phyloP scores from a whole-genome alignment of 1,139 yeast species.

The Chernovozyma sophiae-reginae region DNA sequence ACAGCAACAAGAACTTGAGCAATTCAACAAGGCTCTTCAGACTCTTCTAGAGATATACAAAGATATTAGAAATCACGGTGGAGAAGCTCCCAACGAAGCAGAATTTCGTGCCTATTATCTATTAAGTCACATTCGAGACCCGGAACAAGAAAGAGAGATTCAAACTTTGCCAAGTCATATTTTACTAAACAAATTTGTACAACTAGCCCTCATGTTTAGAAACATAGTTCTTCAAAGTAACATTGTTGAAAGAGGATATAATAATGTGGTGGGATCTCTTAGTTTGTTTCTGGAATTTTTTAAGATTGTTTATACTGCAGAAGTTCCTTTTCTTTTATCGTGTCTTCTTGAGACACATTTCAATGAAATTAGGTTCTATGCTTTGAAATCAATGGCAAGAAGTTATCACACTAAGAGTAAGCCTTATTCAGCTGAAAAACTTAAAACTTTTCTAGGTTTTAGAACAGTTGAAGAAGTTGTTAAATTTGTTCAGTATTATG shows the following conservation, averaged over 20 bases:
- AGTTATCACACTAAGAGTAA: slow-evolving; percentile 70
- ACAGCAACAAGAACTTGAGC: slow-evolving; percentile 93
- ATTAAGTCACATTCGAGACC: slow-evolving; percentile 75
- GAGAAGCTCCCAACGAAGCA: slow-evolving; percentile 76
- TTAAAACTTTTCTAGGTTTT: slow-evolving; percentile 60
- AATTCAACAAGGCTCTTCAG: slow-evolving; percentile 86
- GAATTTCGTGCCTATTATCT: slow-evolving; percentile 90
- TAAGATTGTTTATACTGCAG: slow-evolving; percentile 36
- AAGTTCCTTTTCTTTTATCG: slow-evolving; percentile 58
- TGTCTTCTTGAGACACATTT: slow-evolving; percentile 79
- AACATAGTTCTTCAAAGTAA: slow-evolving; percentile 63
- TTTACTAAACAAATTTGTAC: slow-evolving; percentile 54
- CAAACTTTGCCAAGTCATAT: slow-evolving; percentile 64
- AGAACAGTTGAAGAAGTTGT: slow-evolving; percentile 51
- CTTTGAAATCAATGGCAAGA: slow-evolving; percentile 63
- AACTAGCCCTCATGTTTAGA: slow-evolving; percentile 67
- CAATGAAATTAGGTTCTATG: slow-evolving; percentile 74
- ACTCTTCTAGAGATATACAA: slow-evolving; percentile 85
- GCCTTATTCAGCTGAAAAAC: slow-evolving; percentile 49
- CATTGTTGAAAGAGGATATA: slow-evolving; percentile 53
- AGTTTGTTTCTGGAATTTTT: slow-evolving; percentile 68
- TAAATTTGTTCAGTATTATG: slow-evolving; percentile 62
- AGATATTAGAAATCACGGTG: slow-evolving; percentile 70
- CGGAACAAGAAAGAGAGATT: slow-evolving; percentile 75
- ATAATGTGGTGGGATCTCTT: slow-evolving; percentile 56